phyloP scores from a whole-genome alignment of 2,329 filamentous ascomycete genomes.

The Colletotrichum trifolii region DNA sequence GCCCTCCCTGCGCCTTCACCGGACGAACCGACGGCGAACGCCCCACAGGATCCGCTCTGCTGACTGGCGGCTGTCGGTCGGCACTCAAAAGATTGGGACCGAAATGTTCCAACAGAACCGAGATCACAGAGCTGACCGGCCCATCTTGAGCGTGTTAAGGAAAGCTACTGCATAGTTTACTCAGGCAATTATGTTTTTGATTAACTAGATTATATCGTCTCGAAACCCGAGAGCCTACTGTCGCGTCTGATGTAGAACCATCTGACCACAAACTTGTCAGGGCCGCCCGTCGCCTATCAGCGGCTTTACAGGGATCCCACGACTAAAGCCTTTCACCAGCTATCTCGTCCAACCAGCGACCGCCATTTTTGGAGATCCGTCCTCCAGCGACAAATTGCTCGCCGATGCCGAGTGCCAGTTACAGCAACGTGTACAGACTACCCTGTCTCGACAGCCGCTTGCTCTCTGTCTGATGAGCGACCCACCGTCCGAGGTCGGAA shows the following conservation, averaged over 20 bases:
- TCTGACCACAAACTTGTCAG: conserved; percentile 24
- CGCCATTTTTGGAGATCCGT: conserved; percentile 15
- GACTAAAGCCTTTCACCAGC: conserved; percentile 3
- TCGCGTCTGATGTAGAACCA: conserved; percentile 26
- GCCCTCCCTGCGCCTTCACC: background rate
- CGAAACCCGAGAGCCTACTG: conserved; percentile 16
- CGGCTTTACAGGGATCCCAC: conserved; percentile 35
- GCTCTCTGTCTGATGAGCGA: conserved; percentile 16
- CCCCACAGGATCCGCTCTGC: conserved; percentile 15
- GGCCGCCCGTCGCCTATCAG: conserved; percentile 32
- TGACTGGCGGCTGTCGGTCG: conserved; percentile 18
- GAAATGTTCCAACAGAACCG: background rate
- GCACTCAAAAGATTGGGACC: background rate
- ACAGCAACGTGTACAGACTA: conserved; percentile 17
- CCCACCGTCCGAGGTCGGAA: conserved; percentile 37
- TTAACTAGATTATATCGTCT: conserved; percentile 1
- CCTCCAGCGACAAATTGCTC: conserved; percentile 22
- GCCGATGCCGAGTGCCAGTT: conserved; percentile 10
- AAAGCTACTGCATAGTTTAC: background rate
- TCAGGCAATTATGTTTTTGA: background rate
- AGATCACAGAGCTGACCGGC: background rate
- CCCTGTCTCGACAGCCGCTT: conserved; percentile 21
- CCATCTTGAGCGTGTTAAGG: background rate
- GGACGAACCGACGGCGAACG: conserved; percentile 9
- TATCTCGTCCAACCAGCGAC: conserved; percentile 30